phyloP scores from a whole-genome alignment of 805 yeast species.

The Kazachstania kunashirensis region DNA sequence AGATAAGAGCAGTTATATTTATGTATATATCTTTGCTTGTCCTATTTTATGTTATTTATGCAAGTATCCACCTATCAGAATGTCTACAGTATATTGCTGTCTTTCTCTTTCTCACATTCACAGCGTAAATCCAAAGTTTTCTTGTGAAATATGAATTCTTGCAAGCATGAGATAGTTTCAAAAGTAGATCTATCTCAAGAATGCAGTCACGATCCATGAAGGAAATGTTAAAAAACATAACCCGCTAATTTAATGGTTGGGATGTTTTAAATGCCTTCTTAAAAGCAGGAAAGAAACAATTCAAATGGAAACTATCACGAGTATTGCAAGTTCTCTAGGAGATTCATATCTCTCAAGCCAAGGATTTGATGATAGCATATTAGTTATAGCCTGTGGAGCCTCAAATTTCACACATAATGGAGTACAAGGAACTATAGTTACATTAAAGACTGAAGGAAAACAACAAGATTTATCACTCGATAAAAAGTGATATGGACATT shows the following conservation, averaged over 20 bases:
- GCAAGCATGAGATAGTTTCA: conserved; percentile 52
- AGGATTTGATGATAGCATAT: conserved; percentile 42
- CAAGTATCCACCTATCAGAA: conserved; percentile 1
- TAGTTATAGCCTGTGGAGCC: conserved; percentile 54
- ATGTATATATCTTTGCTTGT: background rate
- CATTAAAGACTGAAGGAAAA: conserved; percentile 1
- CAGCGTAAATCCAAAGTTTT: conserved; percentile 28
- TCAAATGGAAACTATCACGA: conserved; percentile 36
- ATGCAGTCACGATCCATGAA: conserved; percentile 26
- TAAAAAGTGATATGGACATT: background rate
- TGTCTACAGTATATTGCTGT: too few relatives aligned
- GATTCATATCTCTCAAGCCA: conserved; percentile 45
- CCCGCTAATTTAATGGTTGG: conserved; percentile 43
- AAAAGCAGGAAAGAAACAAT: conserved; percentile 37
- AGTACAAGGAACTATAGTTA: conserved; percentile 11
- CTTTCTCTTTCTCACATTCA: too few relatives aligned
- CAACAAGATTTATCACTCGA: background rate
- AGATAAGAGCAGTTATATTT: background rate
- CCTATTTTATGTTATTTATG: background rate
- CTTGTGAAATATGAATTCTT: conserved; percentile 41
- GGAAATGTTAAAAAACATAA: conserved; percentile 28
- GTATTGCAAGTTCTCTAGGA: conserved; percentile 58
- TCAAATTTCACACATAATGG: conserved; percentile 31
- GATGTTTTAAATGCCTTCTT: conserved; percentile 48
- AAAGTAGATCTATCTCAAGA: conserved; percentile 39